Conservation (phyloP, 345 rosid species). For the Gossypium australe region DNA sequence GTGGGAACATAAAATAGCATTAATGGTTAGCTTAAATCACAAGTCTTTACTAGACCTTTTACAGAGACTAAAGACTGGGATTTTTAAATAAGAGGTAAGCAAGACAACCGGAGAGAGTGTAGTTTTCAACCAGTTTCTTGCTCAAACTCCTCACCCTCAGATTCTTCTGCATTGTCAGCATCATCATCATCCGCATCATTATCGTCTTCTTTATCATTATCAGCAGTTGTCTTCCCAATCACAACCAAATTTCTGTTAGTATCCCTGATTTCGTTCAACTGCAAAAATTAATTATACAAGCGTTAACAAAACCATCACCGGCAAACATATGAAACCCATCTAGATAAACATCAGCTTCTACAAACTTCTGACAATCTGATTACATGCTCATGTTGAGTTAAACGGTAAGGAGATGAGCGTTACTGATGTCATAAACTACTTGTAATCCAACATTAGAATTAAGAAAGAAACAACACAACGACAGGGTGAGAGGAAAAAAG, state of each 20-base stretch:
- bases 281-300: slow-evolving; percentile 21
- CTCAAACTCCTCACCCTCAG: slow-evolving; percentile 93
- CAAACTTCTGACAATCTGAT: not conserved
- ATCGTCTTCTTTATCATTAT: slow-evolving; percentile 81
- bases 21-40: not conserved
- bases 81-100: not conserved
- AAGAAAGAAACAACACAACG: not conserved
- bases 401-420: not conserved
- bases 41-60: not conserved
- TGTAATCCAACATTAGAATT: not conserved
- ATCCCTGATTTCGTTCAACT: slow-evolving; percentile 80
- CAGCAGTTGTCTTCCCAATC: slow-evolving; percentile 60
- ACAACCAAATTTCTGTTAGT: slow-evolving; percentile 47
- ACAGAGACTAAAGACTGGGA: not conserved
- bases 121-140: slow-evolving; percentile 74
- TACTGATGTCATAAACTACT: not conserved
- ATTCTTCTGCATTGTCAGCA: slow-evolving; percentile 83
- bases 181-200: slow-evolving; percentile 83
- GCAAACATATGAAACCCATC: not conserved
- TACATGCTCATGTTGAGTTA: not conserved
- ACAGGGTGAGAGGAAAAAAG: not conserved
- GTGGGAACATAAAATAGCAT: not conserved
- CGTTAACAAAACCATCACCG: not conserved
- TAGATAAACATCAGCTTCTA: not conserved
- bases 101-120: not conserved